Evolutionary conservation across 2,329 filamentous ascomycete genomes (phyloP), one percentile per base, ranked within the genome.

Genomic region (Aspergillus neoniger): DNA sequence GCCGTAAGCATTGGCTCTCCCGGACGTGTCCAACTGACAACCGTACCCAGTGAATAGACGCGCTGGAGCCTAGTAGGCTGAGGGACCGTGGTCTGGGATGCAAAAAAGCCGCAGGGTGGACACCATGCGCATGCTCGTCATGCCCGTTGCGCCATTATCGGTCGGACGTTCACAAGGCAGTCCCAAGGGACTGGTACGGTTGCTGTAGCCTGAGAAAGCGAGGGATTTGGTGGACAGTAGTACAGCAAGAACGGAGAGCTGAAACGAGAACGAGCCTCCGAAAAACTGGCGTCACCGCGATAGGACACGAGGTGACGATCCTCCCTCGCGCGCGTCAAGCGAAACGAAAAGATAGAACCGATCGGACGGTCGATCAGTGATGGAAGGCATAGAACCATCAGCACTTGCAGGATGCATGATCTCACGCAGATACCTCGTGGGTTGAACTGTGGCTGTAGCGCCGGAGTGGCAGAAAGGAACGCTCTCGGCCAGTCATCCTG

Each of bases 401-500:
- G 25, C 47, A 49, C 25, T 30, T 12, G 47, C 25, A 49, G 47
- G 41, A 44, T 32, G 47, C 47, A 49, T 49, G 17, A 51, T 19
- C 21, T 12, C 23, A n/a, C 23, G 38, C 53, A 49, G 48, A n/a
- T 7, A 50, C 52, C 19, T 60, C 54, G 52, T 44, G 44, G 38
- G 44, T 54, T 48, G 51, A 39, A 32, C 7, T 55, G 58, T 60
- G 38, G 55, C 55, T 60, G 41, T 53, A 51, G 61, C 55, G 50
- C 55, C 57, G 53, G 55, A 41, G 30, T 19, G 50, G 39, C 17
- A 49, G 50, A 39, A 57, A 57, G 58, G 41, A 58, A 47, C 41
- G 47, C 55, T 17, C 36, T 47, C 47, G 55, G 52, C 59, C 55
- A 61, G 49, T 52, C 21, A 41, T 25, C 12, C 19, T 62, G 59